These are phyloP conservation scores for Plasmodium vinckei DNA, from an alignment of 169 alveolate species.

Conservation along the genomic window DNA sequence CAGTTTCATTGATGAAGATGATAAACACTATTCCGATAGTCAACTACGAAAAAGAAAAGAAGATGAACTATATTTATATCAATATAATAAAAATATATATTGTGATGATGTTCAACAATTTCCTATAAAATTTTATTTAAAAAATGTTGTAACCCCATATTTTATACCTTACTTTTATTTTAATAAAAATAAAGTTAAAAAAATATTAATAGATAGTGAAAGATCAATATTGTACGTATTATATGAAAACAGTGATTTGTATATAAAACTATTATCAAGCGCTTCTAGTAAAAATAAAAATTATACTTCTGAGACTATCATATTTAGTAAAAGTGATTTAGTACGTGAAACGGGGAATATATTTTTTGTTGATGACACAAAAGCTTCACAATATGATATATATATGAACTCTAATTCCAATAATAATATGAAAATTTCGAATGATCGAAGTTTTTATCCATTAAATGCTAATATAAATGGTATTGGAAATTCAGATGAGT, in stretches of 20 bases:
- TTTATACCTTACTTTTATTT: constrained; percentile 45
- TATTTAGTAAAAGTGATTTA: constrained; percentile 27
- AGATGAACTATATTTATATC: not conserved
- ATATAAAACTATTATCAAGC: constrained; percentile 32
- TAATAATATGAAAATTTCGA: constrained; percentile 1
- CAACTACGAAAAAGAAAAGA: constrained; percentile 4
- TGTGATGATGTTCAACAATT: constrained; percentile 47
- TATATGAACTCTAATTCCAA: not conserved
- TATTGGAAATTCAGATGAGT: not conserved
- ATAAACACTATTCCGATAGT: not conserved
- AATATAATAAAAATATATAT: constrained; percentile 46
- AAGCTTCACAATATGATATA: not conserved
- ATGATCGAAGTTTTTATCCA: not conserved
- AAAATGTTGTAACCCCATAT: constrained; percentile 43
- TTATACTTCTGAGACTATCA: constrained; percentile 57
- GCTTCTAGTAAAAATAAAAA: constrained; percentile 1
- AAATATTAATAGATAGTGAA: constrained; percentile 63
- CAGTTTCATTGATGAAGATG: not conserved
- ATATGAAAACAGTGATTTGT: constrained; percentile 32
- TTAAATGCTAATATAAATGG: not conserved
- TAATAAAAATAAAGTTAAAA: constrained; percentile 39
- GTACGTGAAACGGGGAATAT: constrained; percentile 23
- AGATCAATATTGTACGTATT: constrained; percentile 63
- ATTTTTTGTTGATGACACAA: constrained; percentile 38
- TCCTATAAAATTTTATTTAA: constrained; percentile 49